Conservation (phyloP, 2,329 filamentous ascomycete species). For the Claviceps sp. region DNA sequence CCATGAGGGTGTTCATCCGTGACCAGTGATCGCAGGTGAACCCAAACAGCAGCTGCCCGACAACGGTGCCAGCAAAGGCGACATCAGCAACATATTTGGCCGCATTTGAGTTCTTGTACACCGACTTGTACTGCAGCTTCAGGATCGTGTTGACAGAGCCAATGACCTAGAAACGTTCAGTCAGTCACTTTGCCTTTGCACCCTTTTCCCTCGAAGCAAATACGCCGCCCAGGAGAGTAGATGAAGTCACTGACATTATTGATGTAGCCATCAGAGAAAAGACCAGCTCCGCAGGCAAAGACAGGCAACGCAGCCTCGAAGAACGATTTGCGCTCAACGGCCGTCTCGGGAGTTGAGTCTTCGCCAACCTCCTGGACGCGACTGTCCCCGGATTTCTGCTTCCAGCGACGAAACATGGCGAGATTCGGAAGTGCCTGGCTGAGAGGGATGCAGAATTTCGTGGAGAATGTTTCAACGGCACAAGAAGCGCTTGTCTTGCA, state of each 20-base stretch:
- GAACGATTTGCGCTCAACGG: slow-evolving; percentile 10
- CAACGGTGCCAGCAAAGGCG: slow-evolving; percentile 73
- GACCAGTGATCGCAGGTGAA: slow-evolving; percentile 75
- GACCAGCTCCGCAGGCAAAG: slow-evolving; percentile 76
- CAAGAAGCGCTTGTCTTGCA: too few species aligned
- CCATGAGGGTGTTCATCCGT: slow-evolving; percentile 65
- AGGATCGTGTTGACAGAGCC: slow-evolving; percentile 77
- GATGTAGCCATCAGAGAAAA: slow-evolving; percentile 87
- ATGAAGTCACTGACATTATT: slow-evolving; percentile 49
- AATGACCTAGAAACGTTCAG: slow-evolving; percentile 49
- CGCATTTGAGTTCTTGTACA: slow-evolving; percentile 57
- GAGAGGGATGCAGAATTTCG: too few species aligned
- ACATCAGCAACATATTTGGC: slow-evolving; percentile 68
- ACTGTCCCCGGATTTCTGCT: neutral
- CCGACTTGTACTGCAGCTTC: slow-evolving; percentile 48
- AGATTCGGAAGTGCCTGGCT: too few species aligned
- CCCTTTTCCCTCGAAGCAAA: neutral
- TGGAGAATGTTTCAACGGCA: too few species aligned
- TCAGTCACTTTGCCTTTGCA: neutral
- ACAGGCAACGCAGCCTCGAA: slow-evolving; percentile 40
- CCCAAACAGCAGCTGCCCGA: slow-evolving; percentile 71
- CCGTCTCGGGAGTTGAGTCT: slow-evolving; percentile 5
- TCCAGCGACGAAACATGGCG: neutral
- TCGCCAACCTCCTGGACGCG: neutral
- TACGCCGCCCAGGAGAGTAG: too few species aligned